Base-by-base conservation (phyloP, 2,329 filamentous ascomycete genomes). In the Paracoccidioides brasiliensis region DNA sequence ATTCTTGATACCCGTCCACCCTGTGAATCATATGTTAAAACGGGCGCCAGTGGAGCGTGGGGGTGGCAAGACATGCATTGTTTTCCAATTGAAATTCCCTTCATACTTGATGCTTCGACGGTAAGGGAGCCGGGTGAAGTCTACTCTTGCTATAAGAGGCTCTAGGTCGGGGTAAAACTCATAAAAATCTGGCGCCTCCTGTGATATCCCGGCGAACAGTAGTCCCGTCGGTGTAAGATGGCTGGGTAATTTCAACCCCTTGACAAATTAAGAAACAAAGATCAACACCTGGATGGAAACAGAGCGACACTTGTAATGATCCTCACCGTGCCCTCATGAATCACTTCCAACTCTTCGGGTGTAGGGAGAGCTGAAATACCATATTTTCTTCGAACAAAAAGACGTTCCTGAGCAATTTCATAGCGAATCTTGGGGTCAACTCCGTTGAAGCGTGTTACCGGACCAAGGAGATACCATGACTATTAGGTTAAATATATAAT, bases 71-170 rank as follows among this genome's bases (percentile, higher is more conserved):
- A 8, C 61, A 56, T 65, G 75, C 77, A 80, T 80, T 0, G 78
- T 80, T 62, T 80, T 80, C 78, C 78, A 80, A 63, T 81, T 81
- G 69, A 81, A 80, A 0, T 72, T 70, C 3, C 79, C 78, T 52
- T 76, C 72, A 55, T 81, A 81, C n/a, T 72, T 73, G 59, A 81
- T 77, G 45, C 75, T 77, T 28, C 74, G 72, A 3, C 77, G 71
- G 59, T 79, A 70, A 0, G 77, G 77, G 2, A 79, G 68, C 55
- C 74, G 71, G 3, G 77, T 79, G 62, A 81, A 81, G 56, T 81
- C 76, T 3, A 80, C 76, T 44, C 66, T 72, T 2, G 69, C 68
- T 0, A 79, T 70, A 2, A 80, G 58, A 2, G 70, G 68, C 58
- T 80, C 74, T 0, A 81, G 66, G 1, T 77, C 75, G 0, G 74